phyloP scores from a whole-genome alignment of 768 basidiomycete species.

The Phaffia australis region DNA sequence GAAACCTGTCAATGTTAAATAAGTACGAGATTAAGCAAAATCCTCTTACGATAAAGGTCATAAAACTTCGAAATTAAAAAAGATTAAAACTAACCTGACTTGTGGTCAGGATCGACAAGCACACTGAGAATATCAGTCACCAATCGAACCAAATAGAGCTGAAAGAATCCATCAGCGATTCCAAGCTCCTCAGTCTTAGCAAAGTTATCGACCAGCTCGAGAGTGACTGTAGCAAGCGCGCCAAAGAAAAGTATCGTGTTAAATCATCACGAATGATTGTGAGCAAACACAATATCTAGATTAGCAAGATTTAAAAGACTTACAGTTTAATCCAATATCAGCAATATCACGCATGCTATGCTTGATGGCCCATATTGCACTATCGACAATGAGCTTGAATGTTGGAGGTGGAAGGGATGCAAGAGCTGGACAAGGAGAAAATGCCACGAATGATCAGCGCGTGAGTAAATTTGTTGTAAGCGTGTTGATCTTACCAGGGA shows the following conservation, averaged over 20 bases:
- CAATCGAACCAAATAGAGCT: slow-evolving; percentile 84
- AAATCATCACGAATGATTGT: neutral
- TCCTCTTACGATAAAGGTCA: neutral
- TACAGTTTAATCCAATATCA: slow-evolving; percentile 52
- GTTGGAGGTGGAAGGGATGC: slow-evolving; percentile 76
- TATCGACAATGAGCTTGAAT: slow-evolving; percentile 97
- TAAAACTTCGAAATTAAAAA: neutral
- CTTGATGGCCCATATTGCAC: slow-evolving; percentile 99
- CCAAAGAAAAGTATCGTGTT: slow-evolving; percentile 4
- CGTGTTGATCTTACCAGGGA: slow-evolving; percentile 59
- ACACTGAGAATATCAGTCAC: slow-evolving; percentile 96
- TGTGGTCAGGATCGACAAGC: slow-evolving; percentile 94
- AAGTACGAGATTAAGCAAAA: neutral
- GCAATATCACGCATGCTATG: slow-evolving; percentile 98
- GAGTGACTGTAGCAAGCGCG: slow-evolving; percentile 50
- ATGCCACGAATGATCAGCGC: slow-evolving; percentile 18
- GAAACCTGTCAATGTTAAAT: slow-evolving; percentile 57
- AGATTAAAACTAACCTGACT: slow-evolving; percentile 51
- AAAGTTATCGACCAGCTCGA: slow-evolving; percentile 94
- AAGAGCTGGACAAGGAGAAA: slow-evolving; percentile 47
- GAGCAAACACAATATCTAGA: neutral
- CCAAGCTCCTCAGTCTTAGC: slow-evolving; percentile 56
- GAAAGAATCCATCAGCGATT: slow-evolving; percentile 87
- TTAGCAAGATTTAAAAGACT: slow-evolving; percentile 12
- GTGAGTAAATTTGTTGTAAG: neutral